Evolutionary conservation across 352 stramenopile species (phyloP), one percentile per base, ranked within the genome.

Genomic region (Globisporangium apiculatum): DNA sequence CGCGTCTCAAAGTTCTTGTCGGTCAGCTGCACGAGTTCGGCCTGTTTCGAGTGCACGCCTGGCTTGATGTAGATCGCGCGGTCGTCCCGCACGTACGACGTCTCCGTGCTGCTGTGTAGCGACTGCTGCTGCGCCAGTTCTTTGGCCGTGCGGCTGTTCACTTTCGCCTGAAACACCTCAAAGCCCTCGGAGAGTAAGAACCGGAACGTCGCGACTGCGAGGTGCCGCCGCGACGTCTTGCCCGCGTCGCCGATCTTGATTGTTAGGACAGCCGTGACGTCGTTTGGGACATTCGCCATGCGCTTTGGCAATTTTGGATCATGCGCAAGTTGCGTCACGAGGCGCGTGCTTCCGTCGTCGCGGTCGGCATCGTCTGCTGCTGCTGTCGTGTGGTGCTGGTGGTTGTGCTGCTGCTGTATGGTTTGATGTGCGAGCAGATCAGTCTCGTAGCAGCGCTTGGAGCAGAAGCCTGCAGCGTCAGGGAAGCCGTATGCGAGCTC

Each of bases 211-310:
- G 71, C 64, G 47, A 87, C 63, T 31, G 73, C 69, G 46, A 92
- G 55, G 24, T 87, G 73, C 54, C 87, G 88, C 65, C 83, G 79
- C 47, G 83, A 89, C 54, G 80, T 90, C 36, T 72, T 72, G 49
- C 64, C 71, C 7, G 86, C 73, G 31, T 87, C 83, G 15, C 83
- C 83, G 61, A 92, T 86, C 69, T 89, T 88, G 65, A 92, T 62
- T 10, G 83, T 89, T 15, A 92, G 65, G 45, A 78, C 60, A 35
- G 79, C 80, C 36, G 71, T 85, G 55, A 86, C 66, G 50, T 85
- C 78, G 60, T 89, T 83, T 3, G 83, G 80, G 41, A 89, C 58
- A 47, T 60, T 24, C 46, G 50, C 38, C 17, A 51, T 11, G 2
- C 45, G 43, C 46, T 64, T 56, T 35, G 7, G 50, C 36, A 1